These are phyloP conservation scores for Perkinsus olseni DNA, from an alignment of 169 alveolate genomes.

Conservation along the genomic window DNA sequence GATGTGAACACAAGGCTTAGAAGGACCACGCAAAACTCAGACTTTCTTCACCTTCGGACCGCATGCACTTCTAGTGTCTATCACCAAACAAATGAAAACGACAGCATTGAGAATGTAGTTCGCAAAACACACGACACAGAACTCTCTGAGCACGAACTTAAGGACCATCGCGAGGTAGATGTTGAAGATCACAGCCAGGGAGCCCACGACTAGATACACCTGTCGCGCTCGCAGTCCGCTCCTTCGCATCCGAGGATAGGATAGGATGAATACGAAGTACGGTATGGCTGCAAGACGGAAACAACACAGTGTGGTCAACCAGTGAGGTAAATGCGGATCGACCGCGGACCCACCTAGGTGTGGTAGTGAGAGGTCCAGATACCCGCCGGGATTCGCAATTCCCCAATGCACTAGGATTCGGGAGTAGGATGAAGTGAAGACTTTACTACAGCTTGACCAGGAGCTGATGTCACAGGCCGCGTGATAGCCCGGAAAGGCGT, in stretches of 20 bases:
- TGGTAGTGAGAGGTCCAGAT: neutral
- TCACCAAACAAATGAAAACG: neutral
- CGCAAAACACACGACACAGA: conserved; percentile 11
- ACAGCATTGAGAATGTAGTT: neutral
- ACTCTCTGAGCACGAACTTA: conserved; percentile 25
- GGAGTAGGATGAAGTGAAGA: neutral
- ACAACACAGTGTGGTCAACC: conserved; percentile 22
- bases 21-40: neutral
- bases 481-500: neutral
- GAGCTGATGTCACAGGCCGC: neutral
- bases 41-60: neutral
- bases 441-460: neutral
- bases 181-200: conserved; percentile 20
- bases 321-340: neutral
- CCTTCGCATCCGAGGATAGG: neutral
- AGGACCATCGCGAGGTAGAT: conserved; percentile 23
- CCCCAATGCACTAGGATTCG: neutral
- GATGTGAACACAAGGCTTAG: no score
- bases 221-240: conserved; percentile 17
- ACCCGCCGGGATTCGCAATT: neutral
- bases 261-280: neutral
- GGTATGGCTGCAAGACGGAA: conserved; percentile 27
- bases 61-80: neutral
- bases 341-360: neutral
- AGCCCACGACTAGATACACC: conserved; percentile 28